Base-by-base conservation (phyloP, 768 basidiomycete species). In the Phlebiopsis flavidoalba region DNA sequence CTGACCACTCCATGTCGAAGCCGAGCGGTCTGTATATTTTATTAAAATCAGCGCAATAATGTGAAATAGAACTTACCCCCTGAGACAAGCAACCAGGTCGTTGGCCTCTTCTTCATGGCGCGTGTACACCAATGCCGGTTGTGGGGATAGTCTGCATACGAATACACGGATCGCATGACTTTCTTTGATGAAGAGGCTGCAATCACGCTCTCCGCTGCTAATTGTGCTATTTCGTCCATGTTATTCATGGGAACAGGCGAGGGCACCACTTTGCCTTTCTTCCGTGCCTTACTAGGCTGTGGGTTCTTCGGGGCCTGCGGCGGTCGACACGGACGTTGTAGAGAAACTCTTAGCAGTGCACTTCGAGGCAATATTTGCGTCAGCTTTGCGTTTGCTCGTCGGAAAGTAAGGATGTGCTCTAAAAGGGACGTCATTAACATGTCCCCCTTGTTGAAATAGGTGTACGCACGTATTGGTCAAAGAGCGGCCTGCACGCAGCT, bases 1-100 rank as follows among this genome's bases (percentile, higher is more conserved):
- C 73, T 15, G 72, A 69, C 81, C 81, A 83, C 64, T 83, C 81
- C 46, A 83, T 71, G 67, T 83, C 82, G 31, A 83, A 80, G 7
- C 82, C 82, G 10, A 83, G 48, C 8, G 82, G 76, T 1, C 80
- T 81, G 47, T 12, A 50, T 11, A 63, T 48, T 59, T 12, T 15
- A 19, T 33, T 58, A 40, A 22, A 21, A 24, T 47, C 17, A n/a
- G 14, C 19, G 31, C 47, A 11, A 8, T 6, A 10, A 3, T 24
- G 26, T 8, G 2, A 19, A 5, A 3, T 17, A n/a, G 31, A 14
- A 40, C 75, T 64, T 53, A 77, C 74, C 80, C 75, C 50, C 70
- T 69, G 19, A 82, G 65, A 1, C 60, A 66, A 46, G 70, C 69
- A 0, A 76, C 72, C 5, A 80, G 70, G 24, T 70, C 74, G 49